Evolutionary conservation across 1,284 basidiomycete species (phyloP), one percentile per base, ranked within the genome.

Genomic region (Meira miltonrushii): DNA sequence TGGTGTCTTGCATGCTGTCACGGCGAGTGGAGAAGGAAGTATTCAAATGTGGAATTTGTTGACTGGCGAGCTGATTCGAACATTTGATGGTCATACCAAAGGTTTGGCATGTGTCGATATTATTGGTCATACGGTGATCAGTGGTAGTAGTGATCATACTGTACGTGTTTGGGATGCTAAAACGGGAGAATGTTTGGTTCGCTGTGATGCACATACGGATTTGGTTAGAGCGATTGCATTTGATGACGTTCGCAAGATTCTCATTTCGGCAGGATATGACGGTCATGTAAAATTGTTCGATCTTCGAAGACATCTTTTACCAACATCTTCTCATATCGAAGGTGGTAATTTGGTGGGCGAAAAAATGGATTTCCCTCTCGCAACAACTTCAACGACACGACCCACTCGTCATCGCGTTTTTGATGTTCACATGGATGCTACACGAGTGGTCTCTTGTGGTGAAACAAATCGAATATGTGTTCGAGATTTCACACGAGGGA

Each of bases 21-120:
- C 65, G 10, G 71, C 68, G 1, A 68, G 67, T 8, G 71, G 69
- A 1, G 68, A 72, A 44, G 65, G 68, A 0, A 58, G 58, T 17
- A 62, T 73, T 51, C 66, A 58, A 43, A 54, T 73, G 15, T 73
- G 71, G 71, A 54, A 67, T 17, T 12, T 70, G 1, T 54, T 60
- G n/a, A 39, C 55, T 19, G 65, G 67, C 6, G 60, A 58, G n/a
- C 56, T 57, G 33, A 9, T 62, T 25, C 65, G 65, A 39, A 59
- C 43, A 33, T 69, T 73, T 40, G 54, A 19, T 1, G 65, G 67
- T 0, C 69, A 69, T 19, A 63, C 65, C 1, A 62, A 65, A 25
- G 71, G 71, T 0, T 43, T 73, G n/a, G 71, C 71, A 37, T 73
- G 71, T 39, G 58, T 78, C 21, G 57, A 54, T 13, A 65, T 65